Percentiles rank a stretch among this genome's conserved stretches.
Conservation (phyloP, 2,329 filamentous ascomycete species). For the Venturia aucupariae region DNA sequence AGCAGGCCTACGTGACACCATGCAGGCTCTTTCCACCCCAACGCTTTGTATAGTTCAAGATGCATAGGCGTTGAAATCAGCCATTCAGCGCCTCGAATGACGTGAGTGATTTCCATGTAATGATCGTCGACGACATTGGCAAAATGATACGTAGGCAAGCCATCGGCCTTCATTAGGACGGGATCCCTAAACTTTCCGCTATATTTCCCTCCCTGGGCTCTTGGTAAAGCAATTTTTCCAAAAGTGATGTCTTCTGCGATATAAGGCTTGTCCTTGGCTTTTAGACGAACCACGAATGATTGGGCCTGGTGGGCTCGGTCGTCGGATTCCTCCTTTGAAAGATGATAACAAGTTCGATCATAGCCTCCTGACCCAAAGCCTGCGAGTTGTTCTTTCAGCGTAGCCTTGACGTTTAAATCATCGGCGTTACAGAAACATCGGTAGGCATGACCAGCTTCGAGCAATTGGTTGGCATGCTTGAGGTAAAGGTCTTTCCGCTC, state of each 20-base stretch:
- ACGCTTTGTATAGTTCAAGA: slow-evolving; percentile 44
- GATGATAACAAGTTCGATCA: slow-evolving; percentile 62
- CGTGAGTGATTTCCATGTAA: slow-evolving; percentile 89
- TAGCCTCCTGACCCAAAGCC: slow-evolving; percentile 46
- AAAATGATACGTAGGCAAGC: slow-evolving; percentile 90
- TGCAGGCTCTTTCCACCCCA: slow-evolving; percentile 38
- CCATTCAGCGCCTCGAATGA: slow-evolving; percentile 94
- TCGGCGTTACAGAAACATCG: slow-evolving; percentile 82
- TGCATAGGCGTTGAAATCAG: slow-evolving; percentile 84
- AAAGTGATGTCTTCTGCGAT: slow-evolving; percentile 72
- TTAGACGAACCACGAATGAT: slow-evolving; percentile 67
- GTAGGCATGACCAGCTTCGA: slow-evolving; percentile 69
- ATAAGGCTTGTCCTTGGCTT: slow-evolving; percentile 51
- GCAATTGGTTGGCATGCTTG: slow-evolving; percentile 57
- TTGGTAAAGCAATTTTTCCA: slow-evolving; percentile 44
- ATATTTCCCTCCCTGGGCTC: slow-evolving; percentile 21
- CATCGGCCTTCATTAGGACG: slow-evolving; percentile 75
- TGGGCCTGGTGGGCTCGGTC: slow-evolving; percentile 61
- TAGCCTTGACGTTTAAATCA: slow-evolving; percentile 58
- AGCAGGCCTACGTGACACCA: slow-evolving; percentile 43
- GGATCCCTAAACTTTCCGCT: slow-evolving; percentile 30
- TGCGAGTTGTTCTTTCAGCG: slow-evolving; percentile 50
- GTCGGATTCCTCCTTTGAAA: slow-evolving; percentile 59
- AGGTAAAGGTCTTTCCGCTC: slow-evolving; percentile 67
- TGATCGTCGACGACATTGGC: slow-evolving; percentile 97